phyloP scores from a whole-genome alignment of 192 early-diverging fungal genomes.

The Backusella sp. region DNA sequence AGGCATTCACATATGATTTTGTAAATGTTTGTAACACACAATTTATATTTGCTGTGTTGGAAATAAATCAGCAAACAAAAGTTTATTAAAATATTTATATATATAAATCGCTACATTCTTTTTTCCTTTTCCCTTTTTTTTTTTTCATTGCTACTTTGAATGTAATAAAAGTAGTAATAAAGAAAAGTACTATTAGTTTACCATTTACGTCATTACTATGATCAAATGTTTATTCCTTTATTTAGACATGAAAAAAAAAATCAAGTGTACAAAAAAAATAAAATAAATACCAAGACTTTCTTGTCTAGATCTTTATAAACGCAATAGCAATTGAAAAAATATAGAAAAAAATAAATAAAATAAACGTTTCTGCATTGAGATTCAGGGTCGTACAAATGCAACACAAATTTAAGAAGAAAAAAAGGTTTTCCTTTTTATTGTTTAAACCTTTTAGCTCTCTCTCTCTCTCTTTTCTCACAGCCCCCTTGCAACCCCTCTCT shows the following conservation, averaged over 20 bases:
- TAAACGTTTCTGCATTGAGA: constrained; percentile 1
- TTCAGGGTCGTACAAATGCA: neutral
- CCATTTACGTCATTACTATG: neutral
- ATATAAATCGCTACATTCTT: neutral
- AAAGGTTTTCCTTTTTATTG: neutral
- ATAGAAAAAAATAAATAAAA: neutral
- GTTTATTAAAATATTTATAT: neutral
- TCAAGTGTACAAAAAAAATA: neutral
- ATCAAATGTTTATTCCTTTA: neutral
- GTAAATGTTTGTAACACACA: neutral
- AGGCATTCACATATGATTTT: neutral
- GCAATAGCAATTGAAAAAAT: neutral
- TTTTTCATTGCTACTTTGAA: neutral
- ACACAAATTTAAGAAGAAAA: neutral
- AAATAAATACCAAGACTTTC: neutral
- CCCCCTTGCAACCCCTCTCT: neutral
- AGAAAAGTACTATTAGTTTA: neutral
- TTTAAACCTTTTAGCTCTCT: neutral
- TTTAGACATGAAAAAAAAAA: neutral
- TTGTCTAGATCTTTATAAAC: neutral
- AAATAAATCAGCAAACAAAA: neutral
- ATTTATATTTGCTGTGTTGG: neutral
- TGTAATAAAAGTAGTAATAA: neutral
- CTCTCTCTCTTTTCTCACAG: neutral
- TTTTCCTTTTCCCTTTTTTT: neutral